These are phyloP conservation scores for Herpetomonas tarakana DNA, from an alignment of 208 protist species.

Conservation along the genomic window DNA sequence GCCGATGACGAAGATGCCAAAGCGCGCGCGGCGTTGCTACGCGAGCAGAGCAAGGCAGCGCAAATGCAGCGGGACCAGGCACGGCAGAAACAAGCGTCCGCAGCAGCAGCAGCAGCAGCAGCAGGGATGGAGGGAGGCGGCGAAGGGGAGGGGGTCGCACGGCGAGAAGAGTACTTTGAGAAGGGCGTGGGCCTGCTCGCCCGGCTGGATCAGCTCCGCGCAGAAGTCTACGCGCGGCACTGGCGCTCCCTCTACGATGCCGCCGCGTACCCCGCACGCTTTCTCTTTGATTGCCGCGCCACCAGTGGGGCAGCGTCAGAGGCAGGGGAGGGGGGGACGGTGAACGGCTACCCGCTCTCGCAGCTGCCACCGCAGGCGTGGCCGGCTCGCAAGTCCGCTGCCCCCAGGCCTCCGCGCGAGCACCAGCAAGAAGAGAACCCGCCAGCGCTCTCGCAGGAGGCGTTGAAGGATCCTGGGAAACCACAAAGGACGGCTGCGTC, in stretches of 20 bases:
- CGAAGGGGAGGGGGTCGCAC: not conserved
- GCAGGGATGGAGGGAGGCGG: not conserved
- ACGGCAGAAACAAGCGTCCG: not conserved
- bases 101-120: not conserved
- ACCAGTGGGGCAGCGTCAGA: not conserved
- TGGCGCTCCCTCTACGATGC: constrained; percentile 31
- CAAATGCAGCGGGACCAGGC: not conserved
- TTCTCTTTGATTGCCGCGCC: constrained; percentile 9
- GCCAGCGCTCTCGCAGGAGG: too few relatives aligned
- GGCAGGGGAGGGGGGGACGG: not conserved
- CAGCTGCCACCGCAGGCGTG: not conserved
- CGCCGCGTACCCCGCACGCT: constrained; percentile 23
- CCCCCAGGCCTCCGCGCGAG: too few relatives aligned
- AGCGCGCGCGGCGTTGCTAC: not conserved
- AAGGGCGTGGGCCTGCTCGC: constrained; percentile 10
- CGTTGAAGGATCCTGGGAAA: too few relatives aligned
- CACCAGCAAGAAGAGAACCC: too few relatives aligned
- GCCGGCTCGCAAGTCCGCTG: too few relatives aligned
- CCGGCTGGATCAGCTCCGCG: constrained; percentile 19
- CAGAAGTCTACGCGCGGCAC: constrained; percentile 24
- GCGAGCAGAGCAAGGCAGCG: too few relatives aligned
- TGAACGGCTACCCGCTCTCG: constrained; percentile 2
- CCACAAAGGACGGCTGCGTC: too few relatives aligned
- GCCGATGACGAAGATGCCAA: not conserved
- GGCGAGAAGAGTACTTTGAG: constrained; percentile 16